Evolutionary conservation across 1,284 basidiomycete genomes (phyloP).

Genomic region (Vanrija pseudolonga): DNA sequence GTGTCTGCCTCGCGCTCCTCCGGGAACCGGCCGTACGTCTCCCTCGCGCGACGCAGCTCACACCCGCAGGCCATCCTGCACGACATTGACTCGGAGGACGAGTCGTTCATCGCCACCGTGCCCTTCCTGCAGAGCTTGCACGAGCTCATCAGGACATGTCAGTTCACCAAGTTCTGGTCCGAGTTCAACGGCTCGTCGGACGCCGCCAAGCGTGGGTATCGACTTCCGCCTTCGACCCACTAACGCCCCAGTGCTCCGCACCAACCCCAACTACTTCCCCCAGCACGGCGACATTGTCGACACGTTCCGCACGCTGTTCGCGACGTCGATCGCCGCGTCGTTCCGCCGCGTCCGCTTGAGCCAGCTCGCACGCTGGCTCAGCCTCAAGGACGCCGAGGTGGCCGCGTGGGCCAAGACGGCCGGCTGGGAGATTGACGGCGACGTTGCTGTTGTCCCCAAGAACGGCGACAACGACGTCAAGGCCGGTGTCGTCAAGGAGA

Average conservation of each 20-base stretch:
- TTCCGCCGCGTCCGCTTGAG: constrained; percentile 28
- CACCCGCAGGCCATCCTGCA: constrained; percentile 41
- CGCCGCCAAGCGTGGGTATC: constrained; percentile 20
- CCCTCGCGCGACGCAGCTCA: constrained; percentile 3
- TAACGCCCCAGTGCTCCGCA: constrained; percentile 24
- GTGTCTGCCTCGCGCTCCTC: constrained; percentile 78
- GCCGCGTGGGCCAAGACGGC: constrained; percentile 60
- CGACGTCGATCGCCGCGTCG: constrained; percentile 42
- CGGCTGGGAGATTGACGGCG: constrained; percentile 70
- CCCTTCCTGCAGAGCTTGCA: constrained; percentile 71
- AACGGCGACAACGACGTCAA: constrained; percentile 95
- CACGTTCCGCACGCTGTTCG: constrained; percentile 36
- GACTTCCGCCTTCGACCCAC: not conserved
- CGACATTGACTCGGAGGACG: constrained; percentile 62
- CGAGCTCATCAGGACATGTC: constrained; percentile 75
- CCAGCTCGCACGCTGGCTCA: constrained; percentile 43
- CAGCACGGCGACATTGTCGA: constrained; percentile 37
- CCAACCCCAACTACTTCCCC: constrained; percentile 35
- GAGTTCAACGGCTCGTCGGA: constrained; percentile 60
- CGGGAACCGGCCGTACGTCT: constrained; percentile 39
- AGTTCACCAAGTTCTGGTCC: constrained; percentile 86
- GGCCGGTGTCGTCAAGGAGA: constrained; percentile 88
- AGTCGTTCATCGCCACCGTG: constrained; percentile 68
- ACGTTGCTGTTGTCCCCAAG: constrained; percentile 67
- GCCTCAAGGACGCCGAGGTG: constrained; percentile 57